Percentiles rank a stretch among this genome's conserved stretches.
These are phyloP conservation scores for Herpetomonas tarakana DNA, from an alignment of 208 protist genomes.

Conservation along the genomic window DNA sequence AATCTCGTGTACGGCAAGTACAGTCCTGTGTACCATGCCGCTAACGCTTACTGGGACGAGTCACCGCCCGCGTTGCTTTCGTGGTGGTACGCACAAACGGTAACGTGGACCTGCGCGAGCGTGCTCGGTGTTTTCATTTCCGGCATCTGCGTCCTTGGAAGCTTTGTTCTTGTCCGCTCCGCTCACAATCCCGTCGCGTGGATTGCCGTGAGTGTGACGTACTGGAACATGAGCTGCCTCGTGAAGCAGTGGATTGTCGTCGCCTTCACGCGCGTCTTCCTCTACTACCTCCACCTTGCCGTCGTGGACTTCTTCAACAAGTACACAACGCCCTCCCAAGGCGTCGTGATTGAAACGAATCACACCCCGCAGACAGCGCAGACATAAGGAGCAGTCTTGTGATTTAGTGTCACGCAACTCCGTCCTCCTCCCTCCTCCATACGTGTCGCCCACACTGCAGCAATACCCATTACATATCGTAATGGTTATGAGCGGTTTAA, in stretches of 20 bases:
- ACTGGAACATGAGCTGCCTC: constrained; percentile 35
- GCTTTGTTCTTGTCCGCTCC: constrained; percentile 20
- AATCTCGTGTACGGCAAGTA: constrained; percentile 37
- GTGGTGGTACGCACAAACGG: constrained; percentile 44
- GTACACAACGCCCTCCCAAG: constrained; percentile 6
- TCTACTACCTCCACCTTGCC: constrained; percentile 25
- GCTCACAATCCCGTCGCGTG: constrained; percentile 36
- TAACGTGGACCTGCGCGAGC: constrained; percentile 34
- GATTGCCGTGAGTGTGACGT: constrained; percentile 37
- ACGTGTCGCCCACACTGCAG: too few relatives aligned
- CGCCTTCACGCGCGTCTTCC: constrained; percentile 14
- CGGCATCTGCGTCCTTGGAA: constrained; percentile 25
- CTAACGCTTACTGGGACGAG: constrained; percentile 13
- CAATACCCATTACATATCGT: too few relatives aligned
- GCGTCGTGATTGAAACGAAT: too few relatives aligned
- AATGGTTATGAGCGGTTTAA: too few relatives aligned
- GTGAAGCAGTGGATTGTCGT: constrained; percentile 46
- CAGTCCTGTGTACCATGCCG: constrained; percentile 23
- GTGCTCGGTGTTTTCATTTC: constrained; percentile 30
- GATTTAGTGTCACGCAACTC: too few relatives aligned
- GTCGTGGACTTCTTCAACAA: constrained; percentile 47
- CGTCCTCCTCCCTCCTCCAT: too few relatives aligned
- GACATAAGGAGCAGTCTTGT: too few relatives aligned
- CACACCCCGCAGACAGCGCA: too few relatives aligned
- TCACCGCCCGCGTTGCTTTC: constrained; percentile 19